A percentile compares a stretch with the other conserved stretches of the same genome.
phyloP scores from a whole-genome alignment of 306 rosid genomes.

The Macrotyloma uniflorum region DNA sequence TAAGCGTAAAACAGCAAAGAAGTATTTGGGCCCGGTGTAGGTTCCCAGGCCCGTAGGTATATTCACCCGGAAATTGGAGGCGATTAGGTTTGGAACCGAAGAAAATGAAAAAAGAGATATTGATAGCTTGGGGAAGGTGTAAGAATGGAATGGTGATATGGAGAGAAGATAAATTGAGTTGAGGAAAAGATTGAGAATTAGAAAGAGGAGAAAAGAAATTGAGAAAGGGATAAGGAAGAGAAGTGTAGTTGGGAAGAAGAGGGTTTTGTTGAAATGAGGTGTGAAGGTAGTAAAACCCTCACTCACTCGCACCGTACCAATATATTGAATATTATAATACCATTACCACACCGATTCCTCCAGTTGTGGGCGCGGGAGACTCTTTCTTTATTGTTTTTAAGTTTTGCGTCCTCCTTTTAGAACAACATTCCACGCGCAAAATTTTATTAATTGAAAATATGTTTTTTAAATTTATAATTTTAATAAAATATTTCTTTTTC shows the following conservation, averaged over 20 bases:
- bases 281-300: constrained; percentile 35
- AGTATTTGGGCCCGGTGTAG: not conserved
- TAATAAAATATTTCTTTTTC: too few relatives aligned
- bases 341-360: constrained; percentile 25
- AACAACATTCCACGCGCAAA: too few relatives aligned
- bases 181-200: not conserved
- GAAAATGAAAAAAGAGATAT: not conserved
- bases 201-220: not conserved
- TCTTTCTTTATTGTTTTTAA: not conserved
- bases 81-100: not conserved
- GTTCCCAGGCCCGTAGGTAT: not conserved
- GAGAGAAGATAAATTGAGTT: not conserved
- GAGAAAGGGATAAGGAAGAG: not conserved
- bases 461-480: too few relatives aligned
- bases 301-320: not conserved
- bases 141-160: not conserved
- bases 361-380: constrained; percentile 38
- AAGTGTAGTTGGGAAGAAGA: not conserved
- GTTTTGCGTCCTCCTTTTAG: not conserved
- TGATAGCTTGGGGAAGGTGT: too few relatives aligned
- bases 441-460: too few relatives aligned
- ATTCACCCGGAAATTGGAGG: not conserved
- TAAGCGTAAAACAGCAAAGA: not conserved
- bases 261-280: not conserved
- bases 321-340: too few relatives aligned